A percentile compares a stretch with the other conserved stretches of the same genome.
These are phyloP conservation scores for Glycine soja DNA, from an alignment of 306 rosid species.

Conservation along the genomic window DNA sequence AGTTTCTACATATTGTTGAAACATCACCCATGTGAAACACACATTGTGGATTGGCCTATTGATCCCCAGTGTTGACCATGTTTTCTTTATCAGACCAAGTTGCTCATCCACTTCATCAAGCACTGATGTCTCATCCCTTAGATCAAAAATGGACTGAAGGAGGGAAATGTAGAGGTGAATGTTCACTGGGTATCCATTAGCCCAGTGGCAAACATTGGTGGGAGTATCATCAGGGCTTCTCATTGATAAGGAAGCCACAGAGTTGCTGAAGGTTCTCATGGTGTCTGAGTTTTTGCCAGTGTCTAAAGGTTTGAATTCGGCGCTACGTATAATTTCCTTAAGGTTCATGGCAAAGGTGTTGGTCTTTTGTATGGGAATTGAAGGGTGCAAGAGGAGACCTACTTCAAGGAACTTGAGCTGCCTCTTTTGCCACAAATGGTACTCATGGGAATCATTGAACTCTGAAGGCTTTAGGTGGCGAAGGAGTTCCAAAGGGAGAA, in stretches of 20 bases:
- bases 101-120: slow-evolving; percentile 91
- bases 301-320: slow-evolving; percentile 66
- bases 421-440: slow-evolving; percentile 89
- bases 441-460: slow-evolving; percentile 74
- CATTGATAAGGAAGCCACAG: slow-evolving; percentile 78
- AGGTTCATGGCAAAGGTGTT: slow-evolving; percentile 71
- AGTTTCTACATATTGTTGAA: slow-evolving; percentile 72
- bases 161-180: slow-evolving; percentile 73
- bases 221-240: slow-evolving; percentile 61
- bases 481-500: slow-evolving; percentile 86
- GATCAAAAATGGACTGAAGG: slow-evolving; percentile 73
- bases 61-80: slow-evolving; percentile 87
- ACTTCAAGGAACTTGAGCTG: slow-evolving; percentile 84
- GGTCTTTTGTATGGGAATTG: slow-evolving; percentile 64
- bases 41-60: slow-evolving; percentile 70
- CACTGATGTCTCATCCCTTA: slow-evolving; percentile 72
- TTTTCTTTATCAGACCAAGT: slow-evolving; percentile 84
- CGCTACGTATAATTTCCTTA: slow-evolving; percentile 55
- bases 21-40: slow-evolving; percentile 80
- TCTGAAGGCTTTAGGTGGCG: slow-evolving; percentile 88
- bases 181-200: slow-evolving; percentile 89
- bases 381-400: slow-evolving; percentile 83
- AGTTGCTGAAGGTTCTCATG: slow-evolving; percentile 78
- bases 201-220: slow-evolving; percentile 90
- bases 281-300: slow-evolving; percentile 84